phyloP scores from a whole-genome alignment of 129 eudicot species.

The Flaveria trinervia region DNA sequence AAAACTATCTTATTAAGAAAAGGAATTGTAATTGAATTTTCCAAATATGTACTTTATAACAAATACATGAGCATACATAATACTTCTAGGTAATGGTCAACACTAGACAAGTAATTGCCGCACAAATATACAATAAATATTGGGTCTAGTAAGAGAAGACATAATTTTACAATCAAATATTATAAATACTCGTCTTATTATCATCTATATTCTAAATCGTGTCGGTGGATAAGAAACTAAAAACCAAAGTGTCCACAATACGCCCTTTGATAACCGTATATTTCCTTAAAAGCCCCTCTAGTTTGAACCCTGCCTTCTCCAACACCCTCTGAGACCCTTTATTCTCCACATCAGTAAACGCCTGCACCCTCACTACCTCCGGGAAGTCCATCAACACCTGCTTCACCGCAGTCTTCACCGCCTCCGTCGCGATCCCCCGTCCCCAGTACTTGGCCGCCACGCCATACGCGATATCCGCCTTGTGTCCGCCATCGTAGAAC shows the following conservation, averaged over 20 bases:
- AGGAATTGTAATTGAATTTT: too few species aligned
- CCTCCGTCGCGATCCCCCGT: slow-evolving; percentile 37
- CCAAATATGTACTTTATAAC: too few species aligned
- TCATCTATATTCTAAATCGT: background rate
- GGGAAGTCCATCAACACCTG: slow-evolving; percentile 36
- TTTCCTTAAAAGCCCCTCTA: slow-evolving; percentile 44
- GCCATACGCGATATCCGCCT: slow-evolving; percentile 37
- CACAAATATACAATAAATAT: too few species aligned
- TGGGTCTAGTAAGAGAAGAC: too few species aligned
- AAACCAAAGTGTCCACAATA: slow-evolving; percentile 30
- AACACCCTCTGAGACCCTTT: slow-evolving; percentile 43
- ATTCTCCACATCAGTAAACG: slow-evolving; percentile 40
- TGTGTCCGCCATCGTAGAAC: slow-evolving; percentile 27
- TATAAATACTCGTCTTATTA: too few species aligned
- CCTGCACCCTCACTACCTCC: slow-evolving; percentile 38
- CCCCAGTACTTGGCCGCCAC: slow-evolving; percentile 40
- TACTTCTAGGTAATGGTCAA: too few species aligned
- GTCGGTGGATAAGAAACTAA: slow-evolving; percentile 16
- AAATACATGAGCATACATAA: too few species aligned
- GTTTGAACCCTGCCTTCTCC: slow-evolving; percentile 42
- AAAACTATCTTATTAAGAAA: too few species aligned
- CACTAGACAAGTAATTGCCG: too few species aligned
- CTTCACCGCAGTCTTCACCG: slow-evolving; percentile 36
- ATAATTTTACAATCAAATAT: too few species aligned
- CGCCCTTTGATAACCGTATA: slow-evolving; percentile 33